These are phyloP conservation scores for Suhomyces bribrorum DNA, from an alignment of 1,139 yeast species.

Conservation along the genomic window DNA sequence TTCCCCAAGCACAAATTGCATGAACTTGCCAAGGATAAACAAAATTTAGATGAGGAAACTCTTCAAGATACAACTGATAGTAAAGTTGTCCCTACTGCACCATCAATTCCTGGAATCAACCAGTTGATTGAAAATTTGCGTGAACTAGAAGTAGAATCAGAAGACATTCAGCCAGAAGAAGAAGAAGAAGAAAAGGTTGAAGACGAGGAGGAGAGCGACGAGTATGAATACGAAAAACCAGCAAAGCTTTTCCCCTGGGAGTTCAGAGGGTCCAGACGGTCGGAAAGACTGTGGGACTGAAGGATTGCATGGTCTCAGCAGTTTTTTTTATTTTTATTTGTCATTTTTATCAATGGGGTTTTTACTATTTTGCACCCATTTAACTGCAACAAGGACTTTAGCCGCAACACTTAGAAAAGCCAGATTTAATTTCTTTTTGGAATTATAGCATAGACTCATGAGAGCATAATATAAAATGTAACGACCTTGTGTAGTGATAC, in stretches of 20 bases:
- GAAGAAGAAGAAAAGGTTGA: conserved; percentile 5
- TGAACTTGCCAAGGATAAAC: conserved; percentile 5
- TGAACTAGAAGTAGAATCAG: conserved; percentile 4
- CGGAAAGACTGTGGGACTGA: conserved; percentile 35
- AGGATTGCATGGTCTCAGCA: too few species aligned
- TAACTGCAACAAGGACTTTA: not conserved
- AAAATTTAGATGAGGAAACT: not conserved
- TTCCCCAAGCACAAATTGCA: conserved; percentile 28
- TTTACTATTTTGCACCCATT: conserved; percentile 1
- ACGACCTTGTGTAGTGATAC: too few species aligned
- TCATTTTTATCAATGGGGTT: not conserved
- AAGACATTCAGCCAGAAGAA: conserved; percentile 2
- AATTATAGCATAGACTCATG: not conserved
- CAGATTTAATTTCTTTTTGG: not conserved
- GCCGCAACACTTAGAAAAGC: too few species aligned
- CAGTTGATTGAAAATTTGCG: conserved; percentile 7
- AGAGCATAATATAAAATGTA: not conserved
- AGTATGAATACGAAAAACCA: conserved; percentile 8
- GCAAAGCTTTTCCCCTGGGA: conserved; percentile 45
- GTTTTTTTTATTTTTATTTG: too few species aligned
- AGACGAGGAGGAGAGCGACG: conserved; percentile 5
- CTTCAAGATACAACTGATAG: not conserved
- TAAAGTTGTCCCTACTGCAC: conserved; percentile 5
- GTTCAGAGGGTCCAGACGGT: conserved; percentile 19
- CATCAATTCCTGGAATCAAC: conserved; percentile 5